phyloP scores from a whole-genome alignment of 768 basidiomycete genomes.

The Leucocoprinus sp. region DNA sequence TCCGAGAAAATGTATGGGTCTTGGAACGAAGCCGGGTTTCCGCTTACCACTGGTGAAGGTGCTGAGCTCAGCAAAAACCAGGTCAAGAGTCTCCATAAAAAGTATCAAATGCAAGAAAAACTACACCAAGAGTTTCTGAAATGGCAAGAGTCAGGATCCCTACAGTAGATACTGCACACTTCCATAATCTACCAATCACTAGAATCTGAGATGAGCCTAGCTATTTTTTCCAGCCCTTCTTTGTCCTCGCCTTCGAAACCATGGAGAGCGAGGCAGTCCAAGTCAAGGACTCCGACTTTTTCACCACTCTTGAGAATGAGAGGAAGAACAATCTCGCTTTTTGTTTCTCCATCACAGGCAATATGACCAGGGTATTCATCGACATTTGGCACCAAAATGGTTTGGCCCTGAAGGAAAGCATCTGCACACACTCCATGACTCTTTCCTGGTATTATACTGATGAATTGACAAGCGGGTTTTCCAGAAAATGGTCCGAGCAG shows the following conservation, averaged over 20 bases:
- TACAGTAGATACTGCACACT: constrained; percentile 2
- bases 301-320: constrained; percentile 36
- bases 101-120: constrained; percentile 65
- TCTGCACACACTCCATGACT: constrained; percentile 82
- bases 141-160: constrained; percentile 25
- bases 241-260: constrained; percentile 77
- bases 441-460: constrained; percentile 45
- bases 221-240: constrained; percentile 69
- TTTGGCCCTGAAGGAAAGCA: constrained; percentile 48
- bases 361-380: constrained; percentile 86
- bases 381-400: constrained; percentile 71
- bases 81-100: constrained; percentile 71
- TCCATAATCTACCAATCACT: constrained; percentile 53
- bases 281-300: constrained; percentile 63
- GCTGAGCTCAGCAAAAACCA: constrained; percentile 78
- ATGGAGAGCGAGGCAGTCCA: constrained; percentile 67
- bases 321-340: constrained; percentile 86
- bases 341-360: constrained; percentile 86
- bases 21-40: constrained; percentile 83
- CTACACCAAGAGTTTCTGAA: constrained; percentile 70
- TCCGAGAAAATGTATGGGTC: constrained; percentile 64
- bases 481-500: constrained; percentile 84
- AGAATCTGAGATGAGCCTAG: constrained; percentile 48
- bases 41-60: constrained; percentile 77
- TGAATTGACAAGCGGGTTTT: constrained; percentile 85